phyloP scores from a whole-genome alignment of 352 stramenopile genomes.

The Thalassiosira hispida region DNA sequence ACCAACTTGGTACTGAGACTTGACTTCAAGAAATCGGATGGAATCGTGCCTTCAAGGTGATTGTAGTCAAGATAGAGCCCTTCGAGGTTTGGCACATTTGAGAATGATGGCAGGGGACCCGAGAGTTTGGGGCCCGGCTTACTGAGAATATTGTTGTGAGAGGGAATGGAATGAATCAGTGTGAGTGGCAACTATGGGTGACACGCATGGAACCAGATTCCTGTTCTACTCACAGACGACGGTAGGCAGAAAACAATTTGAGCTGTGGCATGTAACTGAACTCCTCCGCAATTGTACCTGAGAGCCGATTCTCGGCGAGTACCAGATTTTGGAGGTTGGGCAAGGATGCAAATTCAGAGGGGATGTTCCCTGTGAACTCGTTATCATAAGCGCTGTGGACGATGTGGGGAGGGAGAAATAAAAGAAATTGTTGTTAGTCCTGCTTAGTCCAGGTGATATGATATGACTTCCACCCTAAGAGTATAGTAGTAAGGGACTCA shows the following conservation, averaged over 20 bases:
- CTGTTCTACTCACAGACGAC: conserved; percentile 28
- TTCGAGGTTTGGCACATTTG: conserved; percentile 61
- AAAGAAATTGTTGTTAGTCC: neutral
- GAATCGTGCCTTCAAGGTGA: conserved; percentile 60
- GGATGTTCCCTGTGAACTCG: conserved; percentile 69
- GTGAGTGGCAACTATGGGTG: neutral
- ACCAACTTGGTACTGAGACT: conserved; percentile 58
- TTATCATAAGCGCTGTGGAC: conserved; percentile 50
- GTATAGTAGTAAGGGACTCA: conserved; percentile 12
- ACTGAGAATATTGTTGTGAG: conserved; percentile 23
- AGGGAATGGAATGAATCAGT: neutral
- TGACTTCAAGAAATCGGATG: conserved; percentile 56
- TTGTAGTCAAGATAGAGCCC: conserved; percentile 71
- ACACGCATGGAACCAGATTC: neutral
- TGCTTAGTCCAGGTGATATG: neutral
- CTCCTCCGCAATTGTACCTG: conserved; percentile 51
- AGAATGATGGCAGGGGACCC: conserved; percentile 68
- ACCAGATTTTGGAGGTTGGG: conserved; percentile 68
- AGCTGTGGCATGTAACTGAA: conserved; percentile 61
- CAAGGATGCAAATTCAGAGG: conserved; percentile 55
- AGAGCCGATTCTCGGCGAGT: conserved; percentile 66
- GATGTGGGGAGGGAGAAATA: neutral
- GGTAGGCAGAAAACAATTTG: conserved; percentile 56
- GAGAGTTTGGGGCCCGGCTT: conserved; percentile 57
- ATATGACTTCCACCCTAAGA: no score